Base-by-base conservation (phyloP, 2,329 filamentous ascomycete species). In the Penicillium griseofulvum region DNA sequence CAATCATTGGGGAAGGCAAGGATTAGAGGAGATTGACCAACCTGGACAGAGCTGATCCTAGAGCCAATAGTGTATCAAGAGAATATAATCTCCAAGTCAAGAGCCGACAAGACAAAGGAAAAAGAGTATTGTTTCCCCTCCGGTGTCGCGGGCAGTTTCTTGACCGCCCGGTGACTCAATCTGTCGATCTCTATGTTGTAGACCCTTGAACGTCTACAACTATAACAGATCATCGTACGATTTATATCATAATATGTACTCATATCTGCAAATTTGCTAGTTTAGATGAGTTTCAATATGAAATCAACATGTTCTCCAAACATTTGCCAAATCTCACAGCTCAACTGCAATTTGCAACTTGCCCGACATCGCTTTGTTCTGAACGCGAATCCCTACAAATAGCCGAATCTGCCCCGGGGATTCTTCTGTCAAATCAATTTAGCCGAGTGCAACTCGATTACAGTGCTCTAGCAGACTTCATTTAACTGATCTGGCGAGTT, bases 91-190 rank as follows among this genome's bases (percentile, higher is more conserved):
- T 26, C 9, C 19, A 26, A 50, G 29, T 44, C 29, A 19, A 24
- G 38, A 50, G 10, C 52, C 17, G 24, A 50, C 36, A 39, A 42
- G 38, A 51, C 5, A 44, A 31, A 38, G 34, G 41, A 51, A 49
- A 45, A 56, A 46, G 52, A 52, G 17, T 24, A 65, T 57, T 62
- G 60, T 63, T 60, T 55, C 43, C 56, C 47, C 61, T 62, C 59
- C 58, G 59, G 60, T 54, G 47, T 64, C 61, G 61, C 62, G 58
- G 60, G 48, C 59, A 59, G 56, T 55, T 60, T 47, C 22, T 43
- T 61, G 52, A 64, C 62, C 62, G 62, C 62, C 58, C 55, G 57
- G 52, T 59, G 60, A 63, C 46, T 63, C 59, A 57, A 54, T 54
- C 36, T 33, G 41, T 47, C 46, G 33, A 46, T 51, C 54, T 48